These are phyloP conservation scores for Smallanthus sonchifolius DNA, from an alignment of 129 eudicot species.

Conservation along the genomic window DNA sequence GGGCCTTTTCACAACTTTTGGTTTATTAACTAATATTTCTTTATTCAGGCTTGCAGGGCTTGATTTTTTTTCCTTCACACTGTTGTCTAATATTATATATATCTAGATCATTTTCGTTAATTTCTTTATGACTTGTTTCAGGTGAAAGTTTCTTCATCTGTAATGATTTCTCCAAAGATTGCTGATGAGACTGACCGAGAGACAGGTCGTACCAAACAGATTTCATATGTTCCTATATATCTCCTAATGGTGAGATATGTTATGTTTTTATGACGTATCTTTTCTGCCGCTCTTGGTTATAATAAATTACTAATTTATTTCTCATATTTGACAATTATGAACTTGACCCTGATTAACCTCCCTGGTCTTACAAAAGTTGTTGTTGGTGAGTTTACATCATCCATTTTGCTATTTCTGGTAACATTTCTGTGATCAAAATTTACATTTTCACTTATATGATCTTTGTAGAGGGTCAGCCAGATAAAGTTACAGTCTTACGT, in stretches of 20 bases:
- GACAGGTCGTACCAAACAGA: no score
- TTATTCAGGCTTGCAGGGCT: no score
- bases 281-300: conserved; percentile 2
- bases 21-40: no score
- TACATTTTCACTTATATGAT: conserved; percentile 1
- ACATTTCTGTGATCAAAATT: background rate
- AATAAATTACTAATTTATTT: conserved; percentile 18
- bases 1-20: no score
- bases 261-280: conserved; percentile 6
- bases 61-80: no score
- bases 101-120: no score
- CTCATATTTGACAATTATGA: conserved; percentile 65
- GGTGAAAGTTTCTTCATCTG: no score
- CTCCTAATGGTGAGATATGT: conserved; percentile 80
- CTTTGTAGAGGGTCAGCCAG: conserved; percentile 75
- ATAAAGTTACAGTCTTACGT: conserved; percentile 74
- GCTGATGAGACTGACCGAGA: no score
- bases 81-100: no score
- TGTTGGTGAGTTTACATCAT: conserved; percentile 61
- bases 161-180: no score
- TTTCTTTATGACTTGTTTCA: no score
- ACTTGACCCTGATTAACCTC: conserved; percentile 92
- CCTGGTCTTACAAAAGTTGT: conserved; percentile 98
- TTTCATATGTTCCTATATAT: no score
- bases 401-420: conserved; percentile 3